phyloP scores from a whole-genome alignment of 2,329 filamentous ascomycete species.

The Sporothrix brasiliensis region DNA sequence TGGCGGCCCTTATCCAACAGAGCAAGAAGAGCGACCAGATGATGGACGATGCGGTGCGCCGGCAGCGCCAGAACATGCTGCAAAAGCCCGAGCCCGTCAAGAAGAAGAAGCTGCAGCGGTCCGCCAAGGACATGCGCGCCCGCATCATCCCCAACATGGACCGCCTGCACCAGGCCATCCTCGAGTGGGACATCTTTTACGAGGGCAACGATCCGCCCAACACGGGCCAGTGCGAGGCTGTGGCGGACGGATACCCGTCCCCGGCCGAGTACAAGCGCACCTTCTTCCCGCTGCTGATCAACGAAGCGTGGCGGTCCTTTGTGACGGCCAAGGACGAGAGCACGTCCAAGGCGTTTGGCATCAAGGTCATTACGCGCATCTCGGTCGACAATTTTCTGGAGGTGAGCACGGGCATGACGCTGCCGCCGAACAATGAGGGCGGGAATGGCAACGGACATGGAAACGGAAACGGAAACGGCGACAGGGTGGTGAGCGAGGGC shows the following conservation, averaged over 20 bases:
- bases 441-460: slow-evolving; percentile 43
- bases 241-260: slow-evolving; percentile 76
- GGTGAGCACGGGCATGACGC: slow-evolving; percentile 79
- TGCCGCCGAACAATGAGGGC: slow-evolving; percentile 56
- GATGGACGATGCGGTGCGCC: slow-evolving; percentile 53
- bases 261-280: slow-evolving; percentile 81
- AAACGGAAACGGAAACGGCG: slow-evolving; percentile 50
- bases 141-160: slow-evolving; percentile 88
- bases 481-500: slow-evolving; percentile 66
- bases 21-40: slow-evolving; percentile 53
- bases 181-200: slow-evolving; percentile 95
- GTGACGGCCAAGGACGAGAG: slow-evolving; percentile 87
- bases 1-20: slow-evolving; percentile 53
- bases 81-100: slow-evolving; percentile 68
- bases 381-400: slow-evolving; percentile 93
- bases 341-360: slow-evolving; percentile 76
- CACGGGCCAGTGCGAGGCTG: slow-evolving; percentile 70
- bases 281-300: slow-evolving; percentile 85
- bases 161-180: slow-evolving; percentile 78
- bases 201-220: slow-evolving; percentile 82
- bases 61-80: slow-evolving; percentile 57
- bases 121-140: slow-evolving; percentile 90
- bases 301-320: slow-evolving; percentile 95
- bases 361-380: slow-evolving; percentile 84
- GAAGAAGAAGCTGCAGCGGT: slow-evolving; percentile 78